Base-by-base conservation (phyloP, 1,284 basidiomycete genomes). In the Exsudoporus floridanus region DNA sequence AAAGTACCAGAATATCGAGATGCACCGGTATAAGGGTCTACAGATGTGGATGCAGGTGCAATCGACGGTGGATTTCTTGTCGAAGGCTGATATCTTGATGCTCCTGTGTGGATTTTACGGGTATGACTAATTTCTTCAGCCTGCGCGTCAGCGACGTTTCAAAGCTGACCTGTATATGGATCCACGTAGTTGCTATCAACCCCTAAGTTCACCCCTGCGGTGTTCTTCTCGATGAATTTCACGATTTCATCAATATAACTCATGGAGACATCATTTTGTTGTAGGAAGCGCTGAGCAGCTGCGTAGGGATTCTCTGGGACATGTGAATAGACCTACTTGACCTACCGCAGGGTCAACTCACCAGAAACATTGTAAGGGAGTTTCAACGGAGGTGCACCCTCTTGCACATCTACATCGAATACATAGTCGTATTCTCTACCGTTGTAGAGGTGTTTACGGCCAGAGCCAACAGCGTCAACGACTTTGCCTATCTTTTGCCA, bases 401-500 rank as follows among this genome's bases (percentile, higher is more conserved):
- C 96, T 58, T 92, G 81, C 27, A 98, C 89, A 65, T 98, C 96
- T 18, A 99, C 95, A 64, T 98, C 95, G 64, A 99, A 99, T 8
- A 99, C 96, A 64, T 98, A 96, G 73, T 99, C 97, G 66, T 95
- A 99, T 73, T 98, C 96, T 67, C 88, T 88, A 28, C 97, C 97
- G 60, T 92, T 73, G 69, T 90, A 89, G 6, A 96, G 78, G 70
- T 96, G 92, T 72, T 93, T 98, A 54, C 90, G 80, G 8, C 84
- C 83, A 41, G 87, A 84, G 9, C 94, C 92, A 41, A 97, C 90
- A 16, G 93, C 93, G 65, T 96, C 96, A 4, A 97, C 93, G 5
- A 99, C 95, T 60, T 96, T 90, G 13, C 97, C 97, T 36, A 99
- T 85, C 70, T 96, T 97, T 67, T 90, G 82, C 96, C 96, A 98